These are phyloP conservation scores for Pythium monospermum DNA, from an alignment of 352 stramenopile genomes.

Conservation along the genomic window DNA sequence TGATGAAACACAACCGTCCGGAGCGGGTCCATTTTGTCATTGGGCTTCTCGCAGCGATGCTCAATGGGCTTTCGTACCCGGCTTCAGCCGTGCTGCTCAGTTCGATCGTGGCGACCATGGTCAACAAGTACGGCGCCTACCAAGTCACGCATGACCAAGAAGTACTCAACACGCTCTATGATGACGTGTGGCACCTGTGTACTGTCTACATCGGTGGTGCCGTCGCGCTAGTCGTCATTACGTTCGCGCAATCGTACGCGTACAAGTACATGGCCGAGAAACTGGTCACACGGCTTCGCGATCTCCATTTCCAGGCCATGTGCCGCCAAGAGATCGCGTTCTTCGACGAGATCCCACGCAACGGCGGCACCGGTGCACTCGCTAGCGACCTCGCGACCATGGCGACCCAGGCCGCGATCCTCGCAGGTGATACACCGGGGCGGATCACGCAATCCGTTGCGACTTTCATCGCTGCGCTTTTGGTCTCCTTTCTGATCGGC, in stretches of 20 bases:
- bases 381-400: constrained; percentile 47
- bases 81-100: constrained; percentile 34
- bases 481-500: constrained; percentile 58
- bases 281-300: constrained; percentile 37
- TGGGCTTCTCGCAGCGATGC: constrained; percentile 8
- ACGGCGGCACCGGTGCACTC: constrained; percentile 37
- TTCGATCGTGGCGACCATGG: constrained; percentile 42
- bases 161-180: constrained; percentile 30
- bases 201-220: constrained; percentile 32
- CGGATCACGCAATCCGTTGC: constrained; percentile 37
- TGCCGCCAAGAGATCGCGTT: constrained; percentile 50
- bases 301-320: constrained; percentile 37
- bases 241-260: constrained; percentile 33
- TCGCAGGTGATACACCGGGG: constrained; percentile 49
- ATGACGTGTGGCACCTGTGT: constrained; percentile 23
- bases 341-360: constrained; percentile 66
- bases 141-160: constrained; percentile 17
- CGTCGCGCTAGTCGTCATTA: constrained; percentile 25
- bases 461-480: constrained; percentile 45
- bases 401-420: constrained; percentile 35
- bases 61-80: constrained; percentile 32
- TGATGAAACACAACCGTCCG: constrained; percentile 2
- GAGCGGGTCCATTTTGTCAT: constrained; percentile 8
- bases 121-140: constrained; percentile 37
- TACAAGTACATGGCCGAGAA: constrained; percentile 55